Evolutionary conservation across 1,139 yeast genomes (phyloP), one percentile per base, ranked within the genome.

Genomic region (Suhomyces coccinellae): DNA sequence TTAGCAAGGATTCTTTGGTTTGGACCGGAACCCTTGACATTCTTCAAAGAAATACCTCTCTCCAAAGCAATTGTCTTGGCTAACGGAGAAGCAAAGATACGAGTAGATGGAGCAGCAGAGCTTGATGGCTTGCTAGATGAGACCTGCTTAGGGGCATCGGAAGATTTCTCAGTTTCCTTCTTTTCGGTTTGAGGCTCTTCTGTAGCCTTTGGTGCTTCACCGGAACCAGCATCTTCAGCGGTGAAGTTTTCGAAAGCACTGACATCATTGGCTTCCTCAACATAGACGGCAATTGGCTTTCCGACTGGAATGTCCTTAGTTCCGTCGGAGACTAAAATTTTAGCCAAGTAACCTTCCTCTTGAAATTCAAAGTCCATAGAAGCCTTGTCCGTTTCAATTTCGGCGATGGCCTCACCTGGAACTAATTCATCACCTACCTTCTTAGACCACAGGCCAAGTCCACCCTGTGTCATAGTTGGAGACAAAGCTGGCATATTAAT

Each of bases 321-420:
- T 44, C 98, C 97, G 53, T 84, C 91, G 31, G 81, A 90, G 52
- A 90, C 78, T 57, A 95, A 76, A 57, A 90, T 84, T 77, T 93
- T 88, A 55, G 99, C 98, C 63, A 93, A 76, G 74, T 66, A 90
- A 49, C 99, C 99, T 49, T 95, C 99, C 59, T 95, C 99, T 75
- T 91, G 98, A 77, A 93, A 93, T 73, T 93, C 99, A 62, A 90
- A 93, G 72, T 95, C 99, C 97, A 93, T 93, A 53, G 91, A 86
- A 47, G 99, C 99, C 77, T 93, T 93, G 69, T 93, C 99, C 55
- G 99, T 93, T 74, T 93, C 99, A 55, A 93, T 86, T 70, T 93
- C 99, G 47, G 97, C 97, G 57, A 93, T 81, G 45, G 95, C 84
- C 64, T 91, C 97, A 67, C 99, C 98, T 26, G 97, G 95, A 24